Base-by-base conservation (phyloP, 805 yeast species). In the Yamadazyma phyllophila region DNA sequence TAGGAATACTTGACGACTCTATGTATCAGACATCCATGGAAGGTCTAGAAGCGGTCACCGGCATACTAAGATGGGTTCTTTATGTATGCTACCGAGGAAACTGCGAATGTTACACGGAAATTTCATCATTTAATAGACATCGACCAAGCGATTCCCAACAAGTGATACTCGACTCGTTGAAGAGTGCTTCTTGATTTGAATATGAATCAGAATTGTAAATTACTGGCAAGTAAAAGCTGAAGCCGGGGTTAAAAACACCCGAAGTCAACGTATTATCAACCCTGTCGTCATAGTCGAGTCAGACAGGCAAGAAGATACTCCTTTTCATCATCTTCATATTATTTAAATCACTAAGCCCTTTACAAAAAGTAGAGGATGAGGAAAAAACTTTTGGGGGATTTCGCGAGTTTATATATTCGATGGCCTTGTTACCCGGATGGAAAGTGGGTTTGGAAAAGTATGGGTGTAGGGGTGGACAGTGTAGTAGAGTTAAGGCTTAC, bases 241-340 rank as follows among this genome's bases (percentile, higher is more conserved):
- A 56, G 59, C 54, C 56, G 61, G 62, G 63, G 63, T 67, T 56
- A 64, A 60, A 61, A 57, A 54, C 60, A 56, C 58, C 52, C 11
- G 14, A 32, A 40, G 27, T 50, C 59, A 63, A 64, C 69, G 80
- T 61, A 60, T 72, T 77, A 62, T 77, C 80, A 75, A 78, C 89
- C 90, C 77, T 81, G 82, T 85, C 91, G 89, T 85, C 94, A 85
- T 83, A 83, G 91, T 85, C 94, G 91, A 80, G 71, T 81, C 88
- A 77, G 88, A 83, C 88, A 80, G 86, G 91, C 85, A 85, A 85
- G 91, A 85, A 85, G 90, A 74, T 66, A 80, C 87, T 77, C 65
- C 68, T 53, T 58, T 58, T 71, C 76, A 69, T 70, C 77, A 71
- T 59, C 53, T 68, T 66, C 68, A 57, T 33, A 14, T 11, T 34